Conservation (phyloP, 73 alveolate species). For the Halteria grandinella region DNA sequence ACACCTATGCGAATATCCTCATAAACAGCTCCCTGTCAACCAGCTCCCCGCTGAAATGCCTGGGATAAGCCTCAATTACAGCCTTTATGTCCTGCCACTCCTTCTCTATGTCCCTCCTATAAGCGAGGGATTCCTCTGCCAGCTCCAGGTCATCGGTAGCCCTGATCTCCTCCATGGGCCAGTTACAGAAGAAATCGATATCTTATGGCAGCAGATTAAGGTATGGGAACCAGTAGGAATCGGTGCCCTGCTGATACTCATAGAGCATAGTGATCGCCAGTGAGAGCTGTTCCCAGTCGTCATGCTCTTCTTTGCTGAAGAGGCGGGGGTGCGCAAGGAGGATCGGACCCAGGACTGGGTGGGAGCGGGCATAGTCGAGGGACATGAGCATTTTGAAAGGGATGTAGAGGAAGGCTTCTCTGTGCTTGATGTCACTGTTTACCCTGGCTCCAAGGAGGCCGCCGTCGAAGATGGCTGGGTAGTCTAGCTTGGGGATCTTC, state of each 20-base stretch:
- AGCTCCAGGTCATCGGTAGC: not conserved
- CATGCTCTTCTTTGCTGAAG: not conserved
- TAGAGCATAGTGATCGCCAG: not conserved
- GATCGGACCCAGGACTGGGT: not conserved
- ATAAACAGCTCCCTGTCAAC: conserved; percentile 25
- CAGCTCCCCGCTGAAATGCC: not conserved
- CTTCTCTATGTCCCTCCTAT: not conserved
- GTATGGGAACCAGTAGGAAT: not conserved
- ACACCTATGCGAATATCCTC: not conserved
- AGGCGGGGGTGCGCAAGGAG: not conserved
- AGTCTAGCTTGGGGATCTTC: conserved; percentile 31
- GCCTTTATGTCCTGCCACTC: not conserved
- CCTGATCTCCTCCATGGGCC: not conserved
- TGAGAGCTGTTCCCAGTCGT: not conserved
- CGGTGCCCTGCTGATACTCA: not conserved
- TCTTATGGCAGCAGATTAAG: not conserved
- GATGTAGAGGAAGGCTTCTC: not conserved
- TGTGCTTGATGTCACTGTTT: not conserved
- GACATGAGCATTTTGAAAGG: not conserved
- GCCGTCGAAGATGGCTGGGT: conserved; percentile 32
- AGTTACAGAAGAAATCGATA: not conserved
- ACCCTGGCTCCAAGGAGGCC: conserved; percentile 16
- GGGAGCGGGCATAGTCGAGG: not conserved
- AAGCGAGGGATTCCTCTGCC: not conserved
- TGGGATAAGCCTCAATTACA: not conserved